Evolutionary conservation across 176 grass and related monocot species (phyloP).

Genomic region (Tillandsia fasciculata): DNA sequence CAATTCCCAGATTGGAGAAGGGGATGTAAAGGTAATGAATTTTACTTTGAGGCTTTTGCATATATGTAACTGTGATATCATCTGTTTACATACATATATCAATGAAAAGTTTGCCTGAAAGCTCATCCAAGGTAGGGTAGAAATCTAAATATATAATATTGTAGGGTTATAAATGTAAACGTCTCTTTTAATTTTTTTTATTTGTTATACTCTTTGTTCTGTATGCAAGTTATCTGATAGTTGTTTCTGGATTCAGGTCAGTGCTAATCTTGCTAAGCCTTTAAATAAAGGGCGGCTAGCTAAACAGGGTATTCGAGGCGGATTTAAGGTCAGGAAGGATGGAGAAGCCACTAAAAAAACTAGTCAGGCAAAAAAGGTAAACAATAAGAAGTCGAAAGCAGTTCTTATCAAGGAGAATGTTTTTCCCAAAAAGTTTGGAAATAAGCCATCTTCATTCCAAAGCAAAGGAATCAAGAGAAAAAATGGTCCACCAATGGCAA

Average conservation of each 20-base stretch:
- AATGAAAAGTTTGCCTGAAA: too few relatives aligned
- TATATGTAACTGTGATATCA: too few relatives aligned
- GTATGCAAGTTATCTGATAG: neutral
- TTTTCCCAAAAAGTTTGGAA: conserved; percentile 17
- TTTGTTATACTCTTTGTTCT: conserved; percentile 20
- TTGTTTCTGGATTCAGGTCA: conserved; percentile 29
- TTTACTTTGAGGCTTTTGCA: too few relatives aligned
- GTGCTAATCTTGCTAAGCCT: conserved; percentile 46
- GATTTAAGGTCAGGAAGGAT: conserved; percentile 24
- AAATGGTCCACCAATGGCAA: conserved; percentile 15
- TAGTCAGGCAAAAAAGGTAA: conserved; percentile 21
- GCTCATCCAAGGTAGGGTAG: too few relatives aligned
- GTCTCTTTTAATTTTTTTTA: neutral
- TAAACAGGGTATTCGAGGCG: conserved; percentile 28
- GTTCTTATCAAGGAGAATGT: conserved; percentile 20
- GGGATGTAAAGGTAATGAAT: conserved; percentile 48
- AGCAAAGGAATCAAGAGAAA: neutral
- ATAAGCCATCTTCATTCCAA: conserved; percentile 1
- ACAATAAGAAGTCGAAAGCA: conserved; percentile 20
- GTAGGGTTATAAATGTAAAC: too few relatives aligned
- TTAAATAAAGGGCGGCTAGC: conserved; percentile 15
- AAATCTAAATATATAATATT: too few relatives aligned
- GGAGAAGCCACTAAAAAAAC: conserved; percentile 12
- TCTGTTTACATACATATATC: too few relatives aligned
- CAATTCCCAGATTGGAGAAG: conserved; percentile 35